These are phyloP conservation scores for Lumnitzera littorea DNA, from an alignment of 345 rosid species.

Conservation along the genomic window DNA sequence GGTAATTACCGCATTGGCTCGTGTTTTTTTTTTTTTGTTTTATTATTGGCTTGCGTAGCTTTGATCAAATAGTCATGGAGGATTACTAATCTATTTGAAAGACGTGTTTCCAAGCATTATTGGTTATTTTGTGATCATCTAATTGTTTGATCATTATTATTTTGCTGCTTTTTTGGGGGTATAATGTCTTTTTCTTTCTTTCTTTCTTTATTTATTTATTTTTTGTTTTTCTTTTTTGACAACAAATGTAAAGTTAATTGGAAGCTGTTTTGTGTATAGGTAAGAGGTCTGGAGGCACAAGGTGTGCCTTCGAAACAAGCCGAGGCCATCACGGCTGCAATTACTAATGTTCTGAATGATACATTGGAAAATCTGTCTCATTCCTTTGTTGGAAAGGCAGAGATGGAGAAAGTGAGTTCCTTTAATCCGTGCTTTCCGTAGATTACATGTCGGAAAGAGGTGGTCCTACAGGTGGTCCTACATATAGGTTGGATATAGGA, in stretches of 20 bases:
- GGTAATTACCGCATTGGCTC: constrained; percentile 27
- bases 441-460: neutral
- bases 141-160: neutral
- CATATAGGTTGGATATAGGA: too few relatives aligned
- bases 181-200: too few relatives aligned
- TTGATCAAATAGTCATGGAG: too few relatives aligned
- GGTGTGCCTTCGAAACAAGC: constrained; percentile 90
- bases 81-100: too few relatives aligned
- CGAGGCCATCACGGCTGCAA: constrained; percentile 72
- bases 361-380: constrained; percentile 76
- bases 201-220: too few relatives aligned
- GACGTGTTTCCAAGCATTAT: too few relatives aligned
- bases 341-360: constrained; percentile 64
- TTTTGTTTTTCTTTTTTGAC: too few relatives aligned
- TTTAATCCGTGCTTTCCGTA: neutral
- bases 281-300: constrained; percentile 72
- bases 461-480: neutral
- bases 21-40: neutral
- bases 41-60: too few relatives aligned
- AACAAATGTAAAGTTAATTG: neutral
- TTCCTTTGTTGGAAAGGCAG: constrained; percentile 62
- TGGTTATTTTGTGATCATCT: neutral
- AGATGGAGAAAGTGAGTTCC: constrained; percentile 70
- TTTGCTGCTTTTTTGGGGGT: too few relatives aligned
- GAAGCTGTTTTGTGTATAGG: constrained; percentile 27